Conservation (phyloP, 805 yeast species). For the Starmerella kuoi region DNA sequence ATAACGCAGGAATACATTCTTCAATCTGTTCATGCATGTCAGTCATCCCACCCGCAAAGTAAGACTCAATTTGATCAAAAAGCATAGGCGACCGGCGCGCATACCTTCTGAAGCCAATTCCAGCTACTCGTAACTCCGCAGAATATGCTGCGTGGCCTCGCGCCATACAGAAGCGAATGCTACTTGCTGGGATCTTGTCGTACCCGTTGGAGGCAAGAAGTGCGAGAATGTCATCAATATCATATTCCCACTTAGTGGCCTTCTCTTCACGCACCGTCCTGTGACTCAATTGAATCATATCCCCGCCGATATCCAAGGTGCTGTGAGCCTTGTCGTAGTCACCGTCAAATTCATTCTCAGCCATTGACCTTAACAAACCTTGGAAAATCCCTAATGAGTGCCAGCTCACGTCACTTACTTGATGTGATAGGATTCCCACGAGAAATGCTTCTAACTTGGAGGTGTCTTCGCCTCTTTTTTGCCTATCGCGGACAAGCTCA, state of each 20-base stretch:
- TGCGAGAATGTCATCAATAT: constrained; percentile 35
- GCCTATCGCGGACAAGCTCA: constrained; percentile 32
- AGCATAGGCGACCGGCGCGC: constrained; percentile 37
- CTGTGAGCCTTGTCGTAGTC: constrained; percentile 40
- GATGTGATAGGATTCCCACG: constrained; percentile 49
- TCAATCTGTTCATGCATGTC: constrained; percentile 35
- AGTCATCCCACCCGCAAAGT: constrained; percentile 42
- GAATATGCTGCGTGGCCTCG: constrained; percentile 43
- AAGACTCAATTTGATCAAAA: constrained; percentile 34
- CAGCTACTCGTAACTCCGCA: constrained; percentile 35
- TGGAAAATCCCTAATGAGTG: constrained; percentile 45
- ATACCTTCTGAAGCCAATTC: constrained; percentile 26
- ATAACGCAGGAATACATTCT: constrained; percentile 32
- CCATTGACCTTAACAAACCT: constrained; percentile 43
- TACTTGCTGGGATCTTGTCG: constrained; percentile 2
- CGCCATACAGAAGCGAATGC: constrained; percentile 35
- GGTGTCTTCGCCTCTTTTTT: constrained; percentile 19
- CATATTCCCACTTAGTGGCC: constrained; percentile 29
- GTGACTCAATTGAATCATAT: constrained; percentile 38
- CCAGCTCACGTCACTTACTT: constrained; percentile 55
- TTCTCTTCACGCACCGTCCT: constrained; percentile 25
- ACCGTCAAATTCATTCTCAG: constrained; percentile 44
- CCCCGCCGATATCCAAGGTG: constrained; percentile 51
- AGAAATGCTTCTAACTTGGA: constrained; percentile 39
- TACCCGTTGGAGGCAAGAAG: constrained; percentile 32